Conservation (phyloP, 768 basidiomycete genomes). For the Leccinellum rugosiceps region DNA sequence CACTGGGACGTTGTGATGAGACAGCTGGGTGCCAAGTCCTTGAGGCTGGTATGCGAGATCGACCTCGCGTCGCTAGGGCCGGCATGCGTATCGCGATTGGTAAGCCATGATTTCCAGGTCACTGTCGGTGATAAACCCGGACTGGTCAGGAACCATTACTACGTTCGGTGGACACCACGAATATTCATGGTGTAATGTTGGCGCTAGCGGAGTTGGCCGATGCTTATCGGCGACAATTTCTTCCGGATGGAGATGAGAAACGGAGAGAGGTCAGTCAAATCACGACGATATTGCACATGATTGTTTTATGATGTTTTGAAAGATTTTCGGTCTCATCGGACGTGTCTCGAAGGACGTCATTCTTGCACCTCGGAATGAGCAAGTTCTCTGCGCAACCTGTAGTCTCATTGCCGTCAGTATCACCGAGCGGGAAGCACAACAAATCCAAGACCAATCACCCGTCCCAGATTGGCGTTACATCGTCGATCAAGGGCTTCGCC, state of each 20-base stretch:
- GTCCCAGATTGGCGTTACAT: conserved; percentile 65
- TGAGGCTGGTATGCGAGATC: conserved; percentile 62
- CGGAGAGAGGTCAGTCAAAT: conserved; percentile 42
- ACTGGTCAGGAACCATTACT: conserved; percentile 49
- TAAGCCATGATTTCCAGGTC: conserved; percentile 34
- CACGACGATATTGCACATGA: background rate
- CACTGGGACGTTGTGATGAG: conserved; percentile 91
- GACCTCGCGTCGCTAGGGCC: conserved; percentile 56
- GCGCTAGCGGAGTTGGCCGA: conserved; percentile 69
- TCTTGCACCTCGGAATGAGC: conserved; percentile 64
- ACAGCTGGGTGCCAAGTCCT: conserved; percentile 69
- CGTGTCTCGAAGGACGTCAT: conserved; percentile 57
- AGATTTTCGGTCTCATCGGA: conserved; percentile 68
- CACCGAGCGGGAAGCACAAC: conserved; percentile 52
- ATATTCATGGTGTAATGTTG: conserved; percentile 80
- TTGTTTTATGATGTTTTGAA: conserved; percentile 1
- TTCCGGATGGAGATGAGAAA: conserved; percentile 33
- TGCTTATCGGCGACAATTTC: conserved; percentile 42
- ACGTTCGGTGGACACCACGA: conserved; percentile 60
- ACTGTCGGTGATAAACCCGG: conserved; percentile 10
- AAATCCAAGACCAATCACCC: conserved; percentile 35
- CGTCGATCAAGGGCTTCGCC: conserved; percentile 69
- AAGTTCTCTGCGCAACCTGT: conserved; percentile 71
- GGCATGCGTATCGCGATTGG: conserved; percentile 47
- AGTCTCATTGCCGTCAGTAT: conserved; percentile 63